Evolutionary conservation across 306 rosid species (phyloP).

Genomic region (Psophocarpus tetragonolobus): DNA sequence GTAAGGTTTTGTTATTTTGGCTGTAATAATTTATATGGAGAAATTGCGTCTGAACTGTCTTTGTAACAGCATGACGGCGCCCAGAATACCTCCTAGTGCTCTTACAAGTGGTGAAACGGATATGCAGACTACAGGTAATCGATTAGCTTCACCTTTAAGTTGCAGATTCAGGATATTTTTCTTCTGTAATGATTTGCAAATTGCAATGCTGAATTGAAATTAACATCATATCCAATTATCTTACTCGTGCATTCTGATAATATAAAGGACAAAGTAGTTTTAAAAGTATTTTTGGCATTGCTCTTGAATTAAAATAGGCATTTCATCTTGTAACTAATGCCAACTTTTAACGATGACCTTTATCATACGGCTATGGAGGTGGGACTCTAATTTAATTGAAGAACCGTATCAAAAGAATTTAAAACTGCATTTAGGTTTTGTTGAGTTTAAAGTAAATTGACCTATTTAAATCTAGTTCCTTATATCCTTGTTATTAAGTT

Average conservation of each 20-base stretch:
- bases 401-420: background rate
- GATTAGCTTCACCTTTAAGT: constrained; percentile 18
- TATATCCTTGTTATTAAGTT: background rate
- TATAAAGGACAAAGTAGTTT: background rate
- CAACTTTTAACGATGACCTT: background rate
- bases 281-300: background rate
- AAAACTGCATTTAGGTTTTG: background rate
- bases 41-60: constrained; percentile 28
- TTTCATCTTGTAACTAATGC: background rate
- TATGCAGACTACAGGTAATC: constrained; percentile 72
- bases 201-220: constrained; percentile 9
- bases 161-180: background rate
- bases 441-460: background rate
- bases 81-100: constrained; percentile 79
- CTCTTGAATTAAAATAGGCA: background rate
- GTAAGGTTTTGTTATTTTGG: constrained; percentile 10
- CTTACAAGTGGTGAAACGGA: constrained; percentile 81
- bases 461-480: background rate
- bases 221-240: background rate
- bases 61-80: constrained; percentile 87
- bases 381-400: background rate
- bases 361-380: background rate
- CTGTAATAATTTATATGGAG: constrained; percentile 22
- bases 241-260: constrained; percentile 3
- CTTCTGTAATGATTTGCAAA: background rate